phyloP scores from a whole-genome alignment of 2,329 filamentous ascomycete genomes.

The Talaromyces sp. region DNA sequence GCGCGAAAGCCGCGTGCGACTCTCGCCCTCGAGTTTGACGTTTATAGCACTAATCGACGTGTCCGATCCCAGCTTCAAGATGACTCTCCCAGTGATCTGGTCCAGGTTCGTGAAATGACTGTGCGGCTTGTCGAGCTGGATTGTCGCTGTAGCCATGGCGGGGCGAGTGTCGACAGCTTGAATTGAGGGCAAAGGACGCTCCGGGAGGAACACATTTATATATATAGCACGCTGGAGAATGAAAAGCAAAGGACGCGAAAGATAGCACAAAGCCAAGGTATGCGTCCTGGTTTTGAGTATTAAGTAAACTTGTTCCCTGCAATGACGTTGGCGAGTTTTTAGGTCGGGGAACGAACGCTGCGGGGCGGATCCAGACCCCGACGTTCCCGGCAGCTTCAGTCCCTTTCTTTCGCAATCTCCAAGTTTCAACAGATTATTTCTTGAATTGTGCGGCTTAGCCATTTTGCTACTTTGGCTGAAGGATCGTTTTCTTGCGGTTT shows the following conservation, averaged over 20 bases:
- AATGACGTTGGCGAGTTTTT: slow-evolving; percentile 18
- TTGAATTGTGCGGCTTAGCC: neutral
- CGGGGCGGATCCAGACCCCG: neutral
- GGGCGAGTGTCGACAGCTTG: slow-evolving; percentile 6
- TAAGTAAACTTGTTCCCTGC: neutral
- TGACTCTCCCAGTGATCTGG: slow-evolving; percentile 39
- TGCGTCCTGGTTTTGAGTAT: neutral
- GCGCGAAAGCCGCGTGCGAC: slow-evolving; percentile 38
- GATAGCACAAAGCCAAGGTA: neutral
- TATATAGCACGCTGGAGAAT: neutral
- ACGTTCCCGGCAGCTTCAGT: neutral
- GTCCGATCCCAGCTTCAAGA: slow-evolving; percentile 37
- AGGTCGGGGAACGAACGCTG: neutral
- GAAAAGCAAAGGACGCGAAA: neutral
- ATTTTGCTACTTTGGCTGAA: neutral
- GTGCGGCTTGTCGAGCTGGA: slow-evolving; percentile 39
- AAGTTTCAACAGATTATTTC: neutral
- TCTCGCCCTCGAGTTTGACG: slow-evolving; percentile 46
- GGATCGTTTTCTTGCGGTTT: neutral
- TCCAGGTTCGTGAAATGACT: slow-evolving; percentile 46
- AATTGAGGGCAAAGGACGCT: slow-evolving; percentile 11
- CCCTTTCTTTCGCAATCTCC: neutral
- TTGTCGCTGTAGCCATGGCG: slow-evolving; percentile 37
- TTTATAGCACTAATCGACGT: slow-evolving; percentile 40
- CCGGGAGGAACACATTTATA: slow-evolving; percentile 10